These are phyloP conservation scores for Solanum raphanifolium DNA, from an alignment of 257 asterid genomes.

Conservation along the genomic window DNA sequence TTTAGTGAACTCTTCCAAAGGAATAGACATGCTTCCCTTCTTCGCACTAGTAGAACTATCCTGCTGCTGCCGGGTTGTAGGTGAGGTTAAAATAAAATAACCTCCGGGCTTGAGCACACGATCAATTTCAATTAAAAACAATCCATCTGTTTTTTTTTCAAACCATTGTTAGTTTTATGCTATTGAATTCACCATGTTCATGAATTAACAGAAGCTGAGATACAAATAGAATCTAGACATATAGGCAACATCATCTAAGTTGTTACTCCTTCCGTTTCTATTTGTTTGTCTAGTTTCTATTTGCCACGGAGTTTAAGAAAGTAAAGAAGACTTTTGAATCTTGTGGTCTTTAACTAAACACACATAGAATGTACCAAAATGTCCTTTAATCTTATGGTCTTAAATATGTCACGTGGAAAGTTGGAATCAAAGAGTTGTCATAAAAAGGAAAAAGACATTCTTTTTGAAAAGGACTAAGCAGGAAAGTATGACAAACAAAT, in stretches of 20 bases:
- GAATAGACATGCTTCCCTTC: conserved; percentile 44
- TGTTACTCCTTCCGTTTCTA: neutral
- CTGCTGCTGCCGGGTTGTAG: conserved; percentile 48
- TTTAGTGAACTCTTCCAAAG: conserved; percentile 51
- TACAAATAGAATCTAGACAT: neutral
- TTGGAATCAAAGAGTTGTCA: neutral
- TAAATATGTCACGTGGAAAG: neutral
- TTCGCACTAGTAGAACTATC: conserved; percentile 28
- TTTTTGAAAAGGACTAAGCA: neutral
- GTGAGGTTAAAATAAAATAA: conserved; percentile 79
- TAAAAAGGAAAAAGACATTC: neutral
- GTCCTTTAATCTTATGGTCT: neutral
- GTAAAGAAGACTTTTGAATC: neutral
- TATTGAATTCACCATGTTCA: neutral
- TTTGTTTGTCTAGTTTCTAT: neutral
- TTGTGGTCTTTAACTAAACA: neutral
- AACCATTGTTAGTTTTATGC: conserved; percentile 12
- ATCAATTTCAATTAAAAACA: conserved; percentile 75
- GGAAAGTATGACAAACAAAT: neutral
- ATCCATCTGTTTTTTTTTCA: conserved; percentile 64
- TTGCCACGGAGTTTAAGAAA: too few relatives aligned
- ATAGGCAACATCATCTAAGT: neutral
- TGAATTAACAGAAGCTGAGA: neutral
- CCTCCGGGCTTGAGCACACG: conserved; percentile 97
- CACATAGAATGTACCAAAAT: neutral